Evolutionary conservation across 2,329 filamentous ascomycete genomes (phyloP), one percentile per base, ranked within the genome.

Genomic region (Sordariomycetes sp.): DNA sequence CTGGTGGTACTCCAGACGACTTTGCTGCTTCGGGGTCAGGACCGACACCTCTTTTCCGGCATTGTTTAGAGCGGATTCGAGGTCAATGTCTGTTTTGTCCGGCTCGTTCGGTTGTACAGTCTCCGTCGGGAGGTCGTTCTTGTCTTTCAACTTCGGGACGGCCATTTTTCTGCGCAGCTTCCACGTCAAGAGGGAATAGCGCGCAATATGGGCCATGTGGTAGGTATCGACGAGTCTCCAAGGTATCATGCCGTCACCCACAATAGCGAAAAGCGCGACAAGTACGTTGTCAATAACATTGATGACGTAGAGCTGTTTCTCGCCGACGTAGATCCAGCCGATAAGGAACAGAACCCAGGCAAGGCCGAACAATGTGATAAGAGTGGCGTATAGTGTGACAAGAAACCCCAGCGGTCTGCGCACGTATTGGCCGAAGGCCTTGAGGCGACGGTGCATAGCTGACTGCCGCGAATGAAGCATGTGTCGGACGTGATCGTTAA

Each of bases 321-420:
- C 80, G 22, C 87, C 88, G 22, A 92, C 85, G 61, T 90, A 90
- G 66, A 94, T 89, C 89, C 89, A 95, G 53, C 85, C 88, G 66
- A 95, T 95, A 57, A 95, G 74, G 70, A 92, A 94, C n/a, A 95
- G 78, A 1, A 95, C 89, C 90, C 89, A 95, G 0, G 87, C 87
- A 13, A 92, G 76, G 65, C 89, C 89, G 63, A 95, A 95, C 0
- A 91, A 75, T 0, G 89, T 94, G 63, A 95, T 91, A 22, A 92
- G 75, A 1, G 80, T 84, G 10, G 89, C 89, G 68, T 95, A 95
- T 3, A 95, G 71, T 0, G 89, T 94, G 59, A 95, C 87, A 57
- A 91, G 78, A 66, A 94, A 89, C 1, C 90, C 90, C 42, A 95
- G 76, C 1, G 90, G 88, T 63, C 83, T 82, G 45, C 77, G 78